Conservation (phyloP, 345 rosid genomes). For the Xanthoceras sorbifolium region DNA sequence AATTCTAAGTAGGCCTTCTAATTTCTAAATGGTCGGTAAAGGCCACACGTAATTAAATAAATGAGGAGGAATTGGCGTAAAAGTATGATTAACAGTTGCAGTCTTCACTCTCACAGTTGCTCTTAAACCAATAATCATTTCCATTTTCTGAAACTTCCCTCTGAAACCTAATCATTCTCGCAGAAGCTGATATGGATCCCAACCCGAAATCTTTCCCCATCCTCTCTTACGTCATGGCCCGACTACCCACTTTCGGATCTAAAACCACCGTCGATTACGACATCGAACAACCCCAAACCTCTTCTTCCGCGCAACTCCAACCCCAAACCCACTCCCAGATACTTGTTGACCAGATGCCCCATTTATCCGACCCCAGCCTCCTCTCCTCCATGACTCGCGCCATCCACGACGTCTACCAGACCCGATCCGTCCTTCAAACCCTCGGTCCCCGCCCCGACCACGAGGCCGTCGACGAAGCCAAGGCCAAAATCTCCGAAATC, state of each 20-base stretch:
- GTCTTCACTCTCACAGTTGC: neutral
- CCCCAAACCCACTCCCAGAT: slow-evolving; percentile 9
- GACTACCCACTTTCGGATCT: slow-evolving; percentile 64
- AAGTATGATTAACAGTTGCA: neutral
- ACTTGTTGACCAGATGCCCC: slow-evolving; percentile 61
- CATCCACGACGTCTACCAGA: slow-evolving; percentile 71
- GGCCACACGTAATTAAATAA: neutral
- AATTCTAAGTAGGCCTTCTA: too few relatives aligned
- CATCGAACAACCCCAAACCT: slow-evolving; percentile 38
- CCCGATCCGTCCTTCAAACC: slow-evolving; percentile 76
- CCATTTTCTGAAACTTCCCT: neutral
- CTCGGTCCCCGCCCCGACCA: slow-evolving; percentile 94
- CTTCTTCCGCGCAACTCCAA: slow-evolving; percentile 27
- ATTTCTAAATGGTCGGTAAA: neutral
- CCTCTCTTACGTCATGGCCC: slow-evolving; percentile 83
- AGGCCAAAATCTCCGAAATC: slow-evolving; percentile 54
- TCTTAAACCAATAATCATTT: neutral
- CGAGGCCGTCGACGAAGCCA: slow-evolving; percentile 81
- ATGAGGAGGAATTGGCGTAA: neutral
- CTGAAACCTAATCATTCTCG: too few relatives aligned
- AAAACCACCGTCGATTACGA: slow-evolving; percentile 32
- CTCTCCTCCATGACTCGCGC: slow-evolving; percentile 76
- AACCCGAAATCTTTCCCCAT: slow-evolving; percentile 68
- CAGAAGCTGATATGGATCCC: slow-evolving; percentile 56
- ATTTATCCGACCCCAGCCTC: slow-evolving; percentile 61